phyloP scores from a whole-genome alignment of 345 rosid genomes.

The Lagerstroemia speciosa region DNA sequence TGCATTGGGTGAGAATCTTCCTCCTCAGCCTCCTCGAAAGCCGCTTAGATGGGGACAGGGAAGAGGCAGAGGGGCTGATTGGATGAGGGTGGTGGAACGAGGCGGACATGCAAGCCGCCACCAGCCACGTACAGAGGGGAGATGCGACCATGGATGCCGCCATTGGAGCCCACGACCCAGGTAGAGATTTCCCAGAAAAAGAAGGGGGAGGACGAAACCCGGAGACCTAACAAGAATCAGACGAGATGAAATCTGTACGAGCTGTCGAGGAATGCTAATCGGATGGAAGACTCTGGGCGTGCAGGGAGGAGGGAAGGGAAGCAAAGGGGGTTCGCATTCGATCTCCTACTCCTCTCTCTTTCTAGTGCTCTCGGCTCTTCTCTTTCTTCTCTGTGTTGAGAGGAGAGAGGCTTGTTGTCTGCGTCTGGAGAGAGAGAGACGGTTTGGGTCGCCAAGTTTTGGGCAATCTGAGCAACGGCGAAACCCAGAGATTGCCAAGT shows the following conservation, averaged over 20 bases:
- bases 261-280: neutral
- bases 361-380: neutral
- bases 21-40: slow-evolving; percentile 15
- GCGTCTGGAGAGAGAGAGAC: neutral
- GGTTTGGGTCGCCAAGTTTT: slow-evolving; percentile 15
- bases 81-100: slow-evolving; percentile 16
- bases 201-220: neutral
- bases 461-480: slow-evolving; percentile 12
- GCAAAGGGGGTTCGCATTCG: slow-evolving; percentile 2
- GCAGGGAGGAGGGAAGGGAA: neutral
- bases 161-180: neutral
- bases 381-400: neutral
- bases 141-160: slow-evolving; percentile 17
- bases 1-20: slow-evolving; percentile 17
- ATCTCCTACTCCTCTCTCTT: neutral
- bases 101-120: slow-evolving; percentile 36
- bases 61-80: neutral
- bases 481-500: slow-evolving; percentile 14
- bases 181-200: neutral
- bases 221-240: neutral
- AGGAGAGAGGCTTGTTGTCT: neutral
- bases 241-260: neutral
- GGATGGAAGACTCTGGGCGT: neutral
- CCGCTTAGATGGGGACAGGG: slow-evolving; percentile 5
- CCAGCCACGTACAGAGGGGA: slow-evolving; percentile 39